Base-by-base conservation (phyloP, 352 stramenopile genomes). In the Pythium grandisporangium region DNA sequence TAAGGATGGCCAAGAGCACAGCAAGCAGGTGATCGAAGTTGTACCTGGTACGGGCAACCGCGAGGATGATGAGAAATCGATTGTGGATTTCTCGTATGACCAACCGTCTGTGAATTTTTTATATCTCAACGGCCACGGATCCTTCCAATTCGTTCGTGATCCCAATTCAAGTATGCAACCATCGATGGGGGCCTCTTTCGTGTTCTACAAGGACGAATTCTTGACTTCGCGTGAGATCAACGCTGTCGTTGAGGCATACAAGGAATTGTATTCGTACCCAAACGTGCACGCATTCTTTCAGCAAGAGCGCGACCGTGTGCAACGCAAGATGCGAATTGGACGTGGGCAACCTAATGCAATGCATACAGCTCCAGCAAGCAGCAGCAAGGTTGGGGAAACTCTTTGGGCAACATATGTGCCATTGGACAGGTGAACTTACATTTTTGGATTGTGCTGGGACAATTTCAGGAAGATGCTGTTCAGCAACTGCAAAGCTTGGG, bases 191-290 rank as follows among this genome's bases (percentile, higher is more conserved):
- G 57, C 65, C 42, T 63, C 63, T 17, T 93, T 93, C 41, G 68
- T 93, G 20, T 86, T 91, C 24, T 93, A 87, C 55, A 93, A 90
- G 48, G 80, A 93, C 39, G 72, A 90, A n/a, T 78, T 58, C 20
- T 36, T 93, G 12, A 85, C 73, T 14, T 50, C 70, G 39, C 46
- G 38, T 20, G 80, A 93, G 48, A 65, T 91, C 21, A 61, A 85
- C 32, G 80, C 80, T 10, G 56, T 93, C 37, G 75, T 90, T n/a
- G 61, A 53, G 14, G 80, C 80, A 12, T 93, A 93, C 68, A 87
- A 89, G 39, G 78, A 87, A 24, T 70, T 91, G 29, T 91, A 85
- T 38, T 87, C 78, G 47, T 77, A 70, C 42, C 66, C 72, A 16
- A 83, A 89, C 38, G 66, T 90, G 29, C 67, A 85, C 39, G 71